Evolutionary conservation across 2,329 filamentous ascomycete species (phyloP).

Genomic region (Claviceps spartinae): DNA sequence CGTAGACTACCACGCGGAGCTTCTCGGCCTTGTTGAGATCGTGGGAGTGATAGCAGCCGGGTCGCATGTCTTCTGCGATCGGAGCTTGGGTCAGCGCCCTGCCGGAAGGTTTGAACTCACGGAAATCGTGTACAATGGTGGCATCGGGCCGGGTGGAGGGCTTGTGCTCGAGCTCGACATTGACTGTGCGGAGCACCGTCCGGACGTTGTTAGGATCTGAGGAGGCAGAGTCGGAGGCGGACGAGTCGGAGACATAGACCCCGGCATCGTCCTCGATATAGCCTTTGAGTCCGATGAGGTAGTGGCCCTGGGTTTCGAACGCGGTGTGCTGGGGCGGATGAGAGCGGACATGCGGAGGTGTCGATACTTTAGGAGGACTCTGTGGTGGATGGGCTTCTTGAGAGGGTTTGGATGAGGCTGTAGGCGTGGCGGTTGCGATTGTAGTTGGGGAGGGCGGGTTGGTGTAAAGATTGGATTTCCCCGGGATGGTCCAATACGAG

Average conservation of each 20-base stretch:
- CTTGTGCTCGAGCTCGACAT: slow-evolving; percentile 45
- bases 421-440: slow-evolving; percentile 5
- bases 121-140: slow-evolving; percentile 31
- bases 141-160: slow-evolving; percentile 26
- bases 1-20: slow-evolving; percentile 58
- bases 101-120: slow-evolving; percentile 28
- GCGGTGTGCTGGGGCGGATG: slow-evolving; percentile 7
- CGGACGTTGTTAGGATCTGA: slow-evolving; percentile 36
- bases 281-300: slow-evolving; percentile 55
- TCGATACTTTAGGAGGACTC: background rate
- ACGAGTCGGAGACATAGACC: slow-evolving; percentile 16
- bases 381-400: background rate
- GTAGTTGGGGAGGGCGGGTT: slow-evolving; percentile 3
- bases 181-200: slow-evolving; percentile 50
- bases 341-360: slow-evolving; percentile 3
- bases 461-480: slow-evolving; percentile 9
- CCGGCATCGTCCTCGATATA: slow-evolving; percentile 37
- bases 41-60: slow-evolving; percentile 23
- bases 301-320: slow-evolving; percentile 31
- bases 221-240: slow-evolving; percentile 12
- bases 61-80: slow-evolving; percentile 20
- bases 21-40: slow-evolving; percentile 41
- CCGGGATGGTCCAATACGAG: slow-evolving; percentile 46
- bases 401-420: slow-evolving; percentile 3
- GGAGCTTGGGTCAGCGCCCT: slow-evolving; percentile 20